phyloP scores from a whole-genome alignment of 805 yeast species.

The Saccharomycopsis amapae region DNA sequence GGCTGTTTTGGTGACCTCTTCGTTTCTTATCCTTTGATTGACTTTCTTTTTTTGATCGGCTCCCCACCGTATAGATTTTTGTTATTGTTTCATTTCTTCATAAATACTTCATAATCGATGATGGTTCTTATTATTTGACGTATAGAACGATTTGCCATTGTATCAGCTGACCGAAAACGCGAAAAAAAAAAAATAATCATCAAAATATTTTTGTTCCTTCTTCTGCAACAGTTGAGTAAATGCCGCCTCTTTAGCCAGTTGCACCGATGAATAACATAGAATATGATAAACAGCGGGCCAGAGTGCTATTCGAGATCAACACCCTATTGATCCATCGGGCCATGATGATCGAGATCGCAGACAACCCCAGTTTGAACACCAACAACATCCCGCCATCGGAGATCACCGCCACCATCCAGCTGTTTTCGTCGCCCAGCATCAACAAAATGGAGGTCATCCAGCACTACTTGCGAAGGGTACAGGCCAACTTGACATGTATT shows the following conservation, averaged over 20 bases:
- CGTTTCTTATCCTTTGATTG: no score
- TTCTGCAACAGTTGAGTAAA: neutral
- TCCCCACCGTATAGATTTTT: no score
- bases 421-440: slow-evolving; percentile 5
- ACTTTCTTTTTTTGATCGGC: no score
- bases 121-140: no score
- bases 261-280: slow-evolving; percentile 7
- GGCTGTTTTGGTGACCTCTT: no score
- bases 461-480: slow-evolving; percentile 18
- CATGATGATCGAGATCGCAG: slow-evolving; percentile 11
- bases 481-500: slow-evolving; percentile 19
- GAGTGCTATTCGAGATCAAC: slow-evolving; percentile 18
- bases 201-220: neutral
- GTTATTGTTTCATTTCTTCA: no score
- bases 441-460: slow-evolving; percentile 12
- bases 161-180: no score
- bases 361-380: slow-evolving; percentile 17
- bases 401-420: slow-evolving; percentile 1
- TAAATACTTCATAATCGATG: no score
- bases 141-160: no score
- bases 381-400: slow-evolving; percentile 14
- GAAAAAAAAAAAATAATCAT: no score
- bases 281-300: slow-evolving; percentile 17
- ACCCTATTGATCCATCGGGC: slow-evolving; percentile 15
- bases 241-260: neutral